phyloP scores from a whole-genome alignment of 2,329 filamentous ascomycete species.

The Ceratocystiopsis minuta region DNA sequence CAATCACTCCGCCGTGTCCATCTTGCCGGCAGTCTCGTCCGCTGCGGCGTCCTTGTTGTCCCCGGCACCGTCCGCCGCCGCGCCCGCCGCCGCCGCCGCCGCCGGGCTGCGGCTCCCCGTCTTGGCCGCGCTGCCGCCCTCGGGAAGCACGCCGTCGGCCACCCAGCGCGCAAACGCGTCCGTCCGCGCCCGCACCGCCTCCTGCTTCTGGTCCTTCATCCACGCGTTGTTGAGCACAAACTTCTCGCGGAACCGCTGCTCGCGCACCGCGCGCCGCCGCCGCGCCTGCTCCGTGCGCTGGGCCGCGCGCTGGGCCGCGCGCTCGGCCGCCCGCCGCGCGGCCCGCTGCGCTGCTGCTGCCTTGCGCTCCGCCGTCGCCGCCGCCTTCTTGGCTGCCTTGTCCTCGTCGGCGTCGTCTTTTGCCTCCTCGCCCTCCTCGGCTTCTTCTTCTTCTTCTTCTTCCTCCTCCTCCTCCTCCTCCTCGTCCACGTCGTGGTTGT shows the following conservation, averaged over 20 bases:
- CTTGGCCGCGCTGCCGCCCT: not conserved
- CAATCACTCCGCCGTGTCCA: conserved; percentile 5
- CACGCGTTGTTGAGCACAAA: conserved; percentile 67
- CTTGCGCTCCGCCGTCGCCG: not conserved
- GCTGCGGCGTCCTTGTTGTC: not conserved
- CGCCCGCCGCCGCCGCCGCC: not conserved
- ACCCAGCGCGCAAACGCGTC: conserved; percentile 40
- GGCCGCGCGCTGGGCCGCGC: conserved; percentile 18
- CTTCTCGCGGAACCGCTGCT: conserved; percentile 51
- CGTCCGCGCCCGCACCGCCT: conserved; percentile 58
- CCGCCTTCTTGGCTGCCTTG: not conserved
- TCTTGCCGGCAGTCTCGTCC: not conserved
- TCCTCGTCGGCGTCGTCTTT: not conserved
- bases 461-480: conserved; percentile 35
- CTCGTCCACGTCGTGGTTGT: conserved; percentile 49
- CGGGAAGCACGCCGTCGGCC: conserved; percentile 23
- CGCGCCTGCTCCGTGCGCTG: conserved; percentile 26
- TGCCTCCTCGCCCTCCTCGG: not conserved
- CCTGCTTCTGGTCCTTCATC: conserved; percentile 61
- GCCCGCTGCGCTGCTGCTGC: not conserved
- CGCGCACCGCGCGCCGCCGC: conserved; percentile 19
- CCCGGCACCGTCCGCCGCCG: not conserved
- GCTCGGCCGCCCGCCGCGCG: conserved; percentile 3
- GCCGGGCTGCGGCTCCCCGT: too few relatives aligned
- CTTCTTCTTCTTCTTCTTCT: conserved; percentile 1